Base-by-base conservation (phyloP, 805 yeast species). In the Starmerella geochares region DNA sequence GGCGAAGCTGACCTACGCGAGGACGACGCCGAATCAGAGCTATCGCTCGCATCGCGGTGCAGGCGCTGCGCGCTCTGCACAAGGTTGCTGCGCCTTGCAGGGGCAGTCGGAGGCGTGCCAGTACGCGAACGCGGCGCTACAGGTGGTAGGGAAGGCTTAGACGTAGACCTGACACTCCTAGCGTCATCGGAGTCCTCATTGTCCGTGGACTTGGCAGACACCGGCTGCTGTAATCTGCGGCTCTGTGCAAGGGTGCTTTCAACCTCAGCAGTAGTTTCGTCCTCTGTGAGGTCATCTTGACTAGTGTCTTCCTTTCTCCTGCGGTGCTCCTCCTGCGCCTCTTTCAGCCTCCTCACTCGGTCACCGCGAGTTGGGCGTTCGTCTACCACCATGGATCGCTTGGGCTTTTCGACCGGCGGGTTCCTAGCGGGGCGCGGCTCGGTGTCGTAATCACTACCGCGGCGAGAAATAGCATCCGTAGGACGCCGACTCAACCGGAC, bases 251-350 rank as follows among this genome's bases (percentile, higher is more conserved):
- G 29, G 11, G n/a, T n/a, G n/a, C 11, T 27, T 11, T 27, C 11
- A 27, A 27, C 10, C 29, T 27, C 29, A 27, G 8, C 29, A 27
- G 8, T 27, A 27, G n/a, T 7, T 24, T 42, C 46, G 28, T 32
- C 46, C 11, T 43, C 39, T 11, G 35, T 7, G 32, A 10, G 20
- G n/a, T 46, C 50, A 16, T 48, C 53, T 13, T 35, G 41, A 20
- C 28, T 28, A 6, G 46, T 46, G 17, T 48, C 53, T 16, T 35
- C 40, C 19, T 32, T 14, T 10, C 33, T 7, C 17, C 48, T 36
- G 3, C 58, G 49, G 48, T 55, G 55, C 48, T 52, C 54, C n/a
- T 47, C 48, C 38, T 55, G 58, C 10, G 52, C 58, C 20, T 55
- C 58, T 32, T 55, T 55, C 32, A 55, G 43, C 4, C 53, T 28